Evolutionary conservation across 352 stramenopile species (phyloP), one percentile per base, ranked within the genome.

Genomic region (Pythium dissimile): DNA sequence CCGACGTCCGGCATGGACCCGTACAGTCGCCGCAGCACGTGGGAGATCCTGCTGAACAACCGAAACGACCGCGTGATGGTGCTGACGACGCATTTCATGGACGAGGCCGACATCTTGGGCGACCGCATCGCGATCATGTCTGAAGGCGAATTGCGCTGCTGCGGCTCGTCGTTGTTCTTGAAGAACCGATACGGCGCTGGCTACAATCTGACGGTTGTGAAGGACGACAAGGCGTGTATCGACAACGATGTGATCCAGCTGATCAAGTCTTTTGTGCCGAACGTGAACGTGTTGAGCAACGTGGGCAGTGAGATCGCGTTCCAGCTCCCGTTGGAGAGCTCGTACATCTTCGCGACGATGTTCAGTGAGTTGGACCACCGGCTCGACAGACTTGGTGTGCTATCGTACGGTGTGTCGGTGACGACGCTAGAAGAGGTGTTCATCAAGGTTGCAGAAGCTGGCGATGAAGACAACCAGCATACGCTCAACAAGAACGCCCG

Each of bases 1-100:
- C 94, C 94, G 1, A 98, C 94, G 16, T 88, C 64, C 26, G 95
- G 95, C 5, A 98, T 99, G 92, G 96, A 99, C 62, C 94, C 95
- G 16, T 98, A 97, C 64, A 92, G 74, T 55, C 78, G 96, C 49
- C 78, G 95, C 34, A 96, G 97, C 54, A 79, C 97, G 66, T 97
- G 89, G 89, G 62, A 92, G 28, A 52, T 95, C 18, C 51, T 85
- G 39, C 42, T 75, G 42, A 71, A 67, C 72, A 75, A 72, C 52
- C 55, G 73, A 15, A 43, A 80, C 49, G 69, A 74, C 39, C 67
- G 73, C 23, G 61, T 89, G 42, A 89, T 96, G 39, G 66, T 97
- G 37, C 54, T 97, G 27, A 97, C 87, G 15, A 97, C 90, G 39
- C 95, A 98, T 58, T 98, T 97, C 59, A 97, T 98, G 91, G 91